A percentile compares a stretch with the other conserved stretches of the same genome.
These are phyloP conservation scores for Hypoxylon sp. DNA, from an alignment of 2,329 filamentous ascomycete genomes.

Conservation along the genomic window DNA sequence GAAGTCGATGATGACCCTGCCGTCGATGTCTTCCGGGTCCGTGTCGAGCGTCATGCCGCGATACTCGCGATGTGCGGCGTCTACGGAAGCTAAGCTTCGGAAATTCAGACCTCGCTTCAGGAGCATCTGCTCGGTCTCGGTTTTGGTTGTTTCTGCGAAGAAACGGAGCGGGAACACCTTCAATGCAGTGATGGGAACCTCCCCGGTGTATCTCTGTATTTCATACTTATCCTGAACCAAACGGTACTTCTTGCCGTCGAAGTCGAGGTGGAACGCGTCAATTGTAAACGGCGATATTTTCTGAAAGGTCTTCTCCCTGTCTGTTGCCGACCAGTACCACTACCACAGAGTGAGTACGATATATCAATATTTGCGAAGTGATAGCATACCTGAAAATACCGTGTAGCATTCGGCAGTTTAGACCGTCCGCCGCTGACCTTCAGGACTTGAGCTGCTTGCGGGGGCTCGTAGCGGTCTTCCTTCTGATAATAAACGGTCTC, in stretches of 20 bases:
- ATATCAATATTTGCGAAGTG: background rate
- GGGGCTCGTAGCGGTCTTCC: constrained; percentile 10
- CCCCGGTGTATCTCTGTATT: constrained; percentile 16
- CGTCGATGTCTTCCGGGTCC: constrained; percentile 10
- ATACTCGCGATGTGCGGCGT: constrained; percentile 26
- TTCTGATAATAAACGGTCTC: constrained; percentile 23
- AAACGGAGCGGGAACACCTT: constrained; percentile 10
- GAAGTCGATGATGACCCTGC: constrained; percentile 18
- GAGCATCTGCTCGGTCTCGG: constrained; percentile 1
- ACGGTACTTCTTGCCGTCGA: constrained; percentile 16
- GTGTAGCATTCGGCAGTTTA: constrained; percentile 10
- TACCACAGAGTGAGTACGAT: background rate
- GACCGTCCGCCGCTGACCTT: constrained; percentile 22
- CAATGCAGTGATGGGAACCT: constrained; percentile 1
- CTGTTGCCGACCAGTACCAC: background rate
- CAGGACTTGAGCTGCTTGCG: constrained; percentile 17
- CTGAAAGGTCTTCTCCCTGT: background rate
- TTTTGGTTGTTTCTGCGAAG: background rate
- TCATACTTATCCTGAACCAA: constrained; percentile 15
- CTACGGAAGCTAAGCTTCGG: constrained; percentile 6
- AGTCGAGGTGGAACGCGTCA: constrained; percentile 21
- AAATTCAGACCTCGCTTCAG: constrained; percentile 13
- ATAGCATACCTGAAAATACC: constrained; percentile 4
- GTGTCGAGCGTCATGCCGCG: constrained; percentile 11
- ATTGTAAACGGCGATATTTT: constrained; percentile 24